Evolutionary conservation across 805 yeast species (phyloP).

Genomic region (Priceomyces melissophilus): DNA sequence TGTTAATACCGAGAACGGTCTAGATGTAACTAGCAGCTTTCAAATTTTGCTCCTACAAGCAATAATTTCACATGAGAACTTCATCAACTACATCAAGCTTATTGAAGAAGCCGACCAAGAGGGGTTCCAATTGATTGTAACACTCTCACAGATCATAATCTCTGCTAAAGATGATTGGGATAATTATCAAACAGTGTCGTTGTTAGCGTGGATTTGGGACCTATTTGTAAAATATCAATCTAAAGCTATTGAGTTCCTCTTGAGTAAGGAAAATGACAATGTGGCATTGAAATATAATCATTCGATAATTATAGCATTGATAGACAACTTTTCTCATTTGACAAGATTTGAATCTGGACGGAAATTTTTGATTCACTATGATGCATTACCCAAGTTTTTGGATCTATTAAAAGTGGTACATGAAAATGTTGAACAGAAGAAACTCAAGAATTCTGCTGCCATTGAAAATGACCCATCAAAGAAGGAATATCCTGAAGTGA

Average conservation of each 20-base stretch:
- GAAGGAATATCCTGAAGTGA: constrained; percentile 56
- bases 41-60: constrained; percentile 19
- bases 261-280: constrained; percentile 8
- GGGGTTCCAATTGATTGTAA: constrained; percentile 14
- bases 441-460: constrained; percentile 21
- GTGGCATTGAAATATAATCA: constrained; percentile 11
- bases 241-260: constrained; percentile 13
- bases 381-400: constrained; percentile 32
- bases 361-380: constrained; percentile 39
- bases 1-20: constrained; percentile 10
- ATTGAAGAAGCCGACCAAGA: not conserved
- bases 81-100: constrained; percentile 19
- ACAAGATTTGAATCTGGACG: constrained; percentile 38
- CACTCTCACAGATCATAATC: constrained; percentile 30
- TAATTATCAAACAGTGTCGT: constrained; percentile 30
- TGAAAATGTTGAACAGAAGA: constrained; percentile 32
- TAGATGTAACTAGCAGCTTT: constrained; percentile 12
- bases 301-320: constrained; percentile 16
- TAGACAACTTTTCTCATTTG: constrained; percentile 43
- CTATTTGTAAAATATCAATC: constrained; percentile 19
- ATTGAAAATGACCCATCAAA: constrained; percentile 6
- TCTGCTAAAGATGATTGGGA: constrained; percentile 42
- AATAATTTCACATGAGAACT: constrained; percentile 29
- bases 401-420: constrained; percentile 40
- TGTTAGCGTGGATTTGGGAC: constrained; percentile 41